Evolutionary conservation across 306 rosid genomes (phyloP), one percentile per base, ranked within the genome.

Genomic region (Prunus davidiana): DNA sequence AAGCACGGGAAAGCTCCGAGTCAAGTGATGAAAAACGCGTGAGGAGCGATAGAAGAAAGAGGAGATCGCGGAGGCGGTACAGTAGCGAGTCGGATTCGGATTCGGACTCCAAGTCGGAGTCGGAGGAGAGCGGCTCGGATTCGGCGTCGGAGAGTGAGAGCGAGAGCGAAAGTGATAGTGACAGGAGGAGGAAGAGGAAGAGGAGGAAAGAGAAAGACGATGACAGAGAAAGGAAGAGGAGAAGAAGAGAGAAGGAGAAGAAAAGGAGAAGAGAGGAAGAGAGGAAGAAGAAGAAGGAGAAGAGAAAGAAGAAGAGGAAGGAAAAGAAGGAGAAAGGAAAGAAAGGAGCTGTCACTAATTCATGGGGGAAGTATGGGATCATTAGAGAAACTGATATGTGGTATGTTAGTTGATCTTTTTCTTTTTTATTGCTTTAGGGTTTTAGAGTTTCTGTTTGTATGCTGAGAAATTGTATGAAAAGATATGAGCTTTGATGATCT

Each of bases 361-460:
- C 45, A 8, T 95, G 98, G 97, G 99, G 99, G 2, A 91, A 91
- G 76, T 88, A 91, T 81, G 97, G 97, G 67, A 67, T 87, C 77
- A 89, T 95, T 57, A 88, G 91, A 82, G 99, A 95, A 85, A 95
- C 99, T 87, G 99, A 95, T 86, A 92, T 92, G 97, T 95, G 97
- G 99, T 92, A 77, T 70, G 88, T 76, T 65, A 6, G 6, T 69
- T 74, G 34, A 16, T 25, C 2, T 6, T 58, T 16, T 2, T 30
- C 5, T 43, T 55, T 70, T 72, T 1, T 56, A 56, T 62, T 68
- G 32, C 18, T 81, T 78, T 8, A 30, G 70, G 80, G 55, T 12
- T 67, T 63, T 16, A 54, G 47, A 55, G n/a, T 47, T 58, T 64
- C 62, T 34, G 77, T 69, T 80, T 67, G 67, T 63, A 16, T 81